Evolutionary conservation across 208 protist species (phyloP), one percentile per base, ranked within the genome.

Genomic region (Crithidia fasciculata): DNA sequence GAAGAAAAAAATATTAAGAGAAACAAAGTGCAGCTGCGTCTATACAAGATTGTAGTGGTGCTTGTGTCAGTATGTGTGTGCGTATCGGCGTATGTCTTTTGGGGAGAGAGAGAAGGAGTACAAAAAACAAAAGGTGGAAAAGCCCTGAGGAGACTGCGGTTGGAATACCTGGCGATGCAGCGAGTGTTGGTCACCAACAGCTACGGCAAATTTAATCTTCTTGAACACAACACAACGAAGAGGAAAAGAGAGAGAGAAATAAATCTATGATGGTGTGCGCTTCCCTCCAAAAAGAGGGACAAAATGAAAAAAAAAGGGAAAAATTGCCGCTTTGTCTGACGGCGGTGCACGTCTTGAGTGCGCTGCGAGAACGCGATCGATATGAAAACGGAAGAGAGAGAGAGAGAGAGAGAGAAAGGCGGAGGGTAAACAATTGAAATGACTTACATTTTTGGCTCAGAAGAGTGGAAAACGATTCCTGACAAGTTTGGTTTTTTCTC

Each of bases 351-450:
- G 45, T 49, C 45, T 49, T 49, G 12, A 49, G 45, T 49, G 45
- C 45, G 45, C 45, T 49, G 7, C 12, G 9, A 49, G 45, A 49
- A 58, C 18, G 67, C 13, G 64, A 37, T 59, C 39, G 40, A 18
- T 47, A 16, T 49, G 44, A 77, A 15, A 69, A 62, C 37, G 18
- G 55, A 76, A 69, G 47, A 75, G 41, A 58, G 58, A 52, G 62
- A 39, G 8, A 28, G 47, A 58, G 0, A 49, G 52, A 72, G 28
- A 62, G 39, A 40, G 57, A 60, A 52, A 16, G 49, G 13, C 5
- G 16, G 8, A 55, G 12, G 12, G 40, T 39, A 28, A 58, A 40
- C 5, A 3, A 74, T 49, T 49, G 6, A 28, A 1, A 28, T 28
- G 28, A 28, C 0, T 1, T 2, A 28, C 1, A 2, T 1, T 28